Evolutionary conservation across 2,329 filamentous ascomycete genomes (phyloP).

Genomic region (Endoconidiophora polonica): DNA sequence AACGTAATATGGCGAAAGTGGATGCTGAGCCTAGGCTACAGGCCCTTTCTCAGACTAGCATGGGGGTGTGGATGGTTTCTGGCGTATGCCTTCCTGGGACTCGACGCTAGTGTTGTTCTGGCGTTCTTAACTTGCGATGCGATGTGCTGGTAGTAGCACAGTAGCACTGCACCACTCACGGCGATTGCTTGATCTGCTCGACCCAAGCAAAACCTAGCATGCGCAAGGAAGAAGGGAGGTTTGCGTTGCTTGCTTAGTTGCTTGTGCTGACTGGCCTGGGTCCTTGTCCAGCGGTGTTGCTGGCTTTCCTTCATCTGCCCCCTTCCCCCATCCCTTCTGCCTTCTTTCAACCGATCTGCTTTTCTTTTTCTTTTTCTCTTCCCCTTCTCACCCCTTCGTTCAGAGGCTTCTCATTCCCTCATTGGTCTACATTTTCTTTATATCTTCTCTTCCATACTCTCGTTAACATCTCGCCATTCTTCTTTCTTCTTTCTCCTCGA

Average conservation of each 20-base stretch:
- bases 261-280: background rate
- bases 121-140: no score
- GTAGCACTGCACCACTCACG: no score
- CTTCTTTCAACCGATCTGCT: slow-evolving; percentile 14
- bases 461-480: slow-evolving; percentile 17
- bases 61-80: no score
- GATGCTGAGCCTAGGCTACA: no score
- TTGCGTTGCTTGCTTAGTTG: no score
- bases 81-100: no score
- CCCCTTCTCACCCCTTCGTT: slow-evolving; percentile 16
- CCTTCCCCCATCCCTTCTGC: slow-evolving; percentile 7
- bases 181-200: background rate
- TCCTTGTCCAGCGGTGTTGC: slow-evolving; percentile 11
- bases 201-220: background rate
- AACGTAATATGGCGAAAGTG: no score
- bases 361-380: slow-evolving; percentile 16
- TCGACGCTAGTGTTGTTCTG: no score
- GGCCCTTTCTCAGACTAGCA: no score
- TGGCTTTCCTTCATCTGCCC: slow-evolving; percentile 14
- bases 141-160: no score
- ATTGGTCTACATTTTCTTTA: slow-evolving; percentile 16
- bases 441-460: slow-evolving; percentile 17
- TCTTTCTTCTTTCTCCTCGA: slow-evolving; percentile 14
- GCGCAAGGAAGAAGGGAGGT: no score
- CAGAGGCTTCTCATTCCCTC: slow-evolving; percentile 9